Evolutionary conservation across 495 filamentous ascomycete species (phyloP).

Genomic region (Usnea hakonensis): DNA sequence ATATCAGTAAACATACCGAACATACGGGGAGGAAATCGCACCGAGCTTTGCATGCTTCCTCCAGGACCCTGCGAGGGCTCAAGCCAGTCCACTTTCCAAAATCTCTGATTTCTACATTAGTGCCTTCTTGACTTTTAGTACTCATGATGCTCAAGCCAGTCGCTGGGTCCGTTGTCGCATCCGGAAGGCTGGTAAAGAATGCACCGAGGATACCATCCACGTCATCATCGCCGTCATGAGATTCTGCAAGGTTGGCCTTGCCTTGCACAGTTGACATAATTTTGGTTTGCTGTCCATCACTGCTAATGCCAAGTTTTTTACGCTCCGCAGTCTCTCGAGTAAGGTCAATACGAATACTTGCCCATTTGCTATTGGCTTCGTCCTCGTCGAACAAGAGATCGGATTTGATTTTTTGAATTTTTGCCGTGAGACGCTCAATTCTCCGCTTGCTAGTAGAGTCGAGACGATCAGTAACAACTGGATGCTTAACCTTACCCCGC

Average conservation of each 20-base stretch:
- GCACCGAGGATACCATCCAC: slow-evolving; percentile 14
- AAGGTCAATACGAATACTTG: slow-evolving; percentile 54
- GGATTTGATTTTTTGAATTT: slow-evolving; percentile 66
- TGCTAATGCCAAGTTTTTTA: slow-evolving; percentile 23
- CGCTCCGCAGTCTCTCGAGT: slow-evolving; percentile 46
- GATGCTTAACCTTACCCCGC: slow-evolving; percentile 26
- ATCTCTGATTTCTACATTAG: slow-evolving; percentile 53
- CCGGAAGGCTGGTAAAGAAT: slow-evolving; percentile 19
- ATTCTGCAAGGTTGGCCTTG: background rate
- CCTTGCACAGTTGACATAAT: background rate
- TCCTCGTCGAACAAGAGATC: slow-evolving; percentile 80
- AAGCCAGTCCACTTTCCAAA: slow-evolving; percentile 76
- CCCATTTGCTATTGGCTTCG: slow-evolving; percentile 70
- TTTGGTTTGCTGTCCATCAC: background rate
- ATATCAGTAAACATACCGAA: slow-evolving; percentile 3
- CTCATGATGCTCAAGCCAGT: slow-evolving; percentile 4
- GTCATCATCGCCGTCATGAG: slow-evolving; percentile 5
- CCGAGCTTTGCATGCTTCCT: slow-evolving; percentile 82
- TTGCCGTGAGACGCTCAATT: slow-evolving; percentile 55
- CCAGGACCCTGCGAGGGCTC: slow-evolving; percentile 62
- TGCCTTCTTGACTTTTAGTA: slow-evolving; percentile 23
- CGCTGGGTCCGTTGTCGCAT: background rate
- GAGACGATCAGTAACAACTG: slow-evolving; percentile 47
- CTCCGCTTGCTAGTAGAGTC: slow-evolving; percentile 48
- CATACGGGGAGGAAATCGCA: slow-evolving; percentile 29